Percentiles rank a stretch among this genome's conserved stretches.
These are phyloP conservation scores for Trichoderma koningiopsis DNA, from an alignment of 2,329 filamentous ascomycete species.

Conservation along the genomic window DNA sequence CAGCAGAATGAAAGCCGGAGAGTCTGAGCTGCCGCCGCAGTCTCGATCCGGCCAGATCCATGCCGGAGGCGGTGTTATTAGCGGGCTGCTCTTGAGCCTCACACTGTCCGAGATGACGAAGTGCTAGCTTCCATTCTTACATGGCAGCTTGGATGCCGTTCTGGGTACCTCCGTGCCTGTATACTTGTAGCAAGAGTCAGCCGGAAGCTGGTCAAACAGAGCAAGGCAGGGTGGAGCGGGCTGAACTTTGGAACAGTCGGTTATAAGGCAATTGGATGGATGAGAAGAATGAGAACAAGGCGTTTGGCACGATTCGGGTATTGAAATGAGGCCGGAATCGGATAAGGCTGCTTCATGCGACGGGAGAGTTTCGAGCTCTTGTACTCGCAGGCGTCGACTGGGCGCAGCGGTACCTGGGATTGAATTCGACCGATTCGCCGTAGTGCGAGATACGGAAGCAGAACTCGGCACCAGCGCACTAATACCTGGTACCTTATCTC, in stretches of 20 bases:
- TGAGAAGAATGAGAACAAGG: not conserved
- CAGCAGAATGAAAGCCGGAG: not conserved
- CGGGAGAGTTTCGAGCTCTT: not conserved
- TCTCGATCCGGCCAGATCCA: not conserved
- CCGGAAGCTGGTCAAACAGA: not conserved
- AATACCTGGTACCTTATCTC: not conserved
- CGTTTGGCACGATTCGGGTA: not conserved
- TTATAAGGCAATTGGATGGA: not conserved
- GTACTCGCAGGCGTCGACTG: not conserved
- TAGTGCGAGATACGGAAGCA: not conserved
- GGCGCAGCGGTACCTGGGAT: not conserved
- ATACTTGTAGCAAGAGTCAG: constrained; percentile 5
- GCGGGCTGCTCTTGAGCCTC: constrained; percentile 11
- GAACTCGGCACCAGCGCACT: not conserved
- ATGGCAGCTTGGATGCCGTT: not conserved
- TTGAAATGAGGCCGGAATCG: constrained; percentile 15
- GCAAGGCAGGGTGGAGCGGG: constrained; percentile 13
- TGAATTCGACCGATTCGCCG: not conserved
- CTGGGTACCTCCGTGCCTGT: not conserved
- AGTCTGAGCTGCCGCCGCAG: not conserved
- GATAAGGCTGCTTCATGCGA: not conserved
- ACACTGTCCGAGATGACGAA: constrained; percentile 6
- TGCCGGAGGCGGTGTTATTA: not conserved
- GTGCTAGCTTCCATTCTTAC: not conserved
- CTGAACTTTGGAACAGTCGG: constrained; percentile 13